phyloP scores from a whole-genome alignment of 2,329 filamentous ascomycete genomes.

The Paraphaeosphaeria minitans region DNA sequence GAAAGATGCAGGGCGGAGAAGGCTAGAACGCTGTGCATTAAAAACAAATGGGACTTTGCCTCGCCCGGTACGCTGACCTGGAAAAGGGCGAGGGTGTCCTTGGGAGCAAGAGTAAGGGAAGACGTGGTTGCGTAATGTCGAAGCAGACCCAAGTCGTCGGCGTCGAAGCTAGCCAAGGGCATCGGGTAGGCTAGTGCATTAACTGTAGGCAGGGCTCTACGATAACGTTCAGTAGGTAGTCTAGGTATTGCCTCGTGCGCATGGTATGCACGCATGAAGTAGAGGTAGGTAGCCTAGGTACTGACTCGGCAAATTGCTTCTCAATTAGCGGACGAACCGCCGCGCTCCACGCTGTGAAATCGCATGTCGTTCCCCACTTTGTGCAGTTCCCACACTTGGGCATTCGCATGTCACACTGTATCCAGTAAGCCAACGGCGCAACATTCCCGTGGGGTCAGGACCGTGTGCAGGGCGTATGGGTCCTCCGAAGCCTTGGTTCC shows the following conservation, averaged over 20 bases:
- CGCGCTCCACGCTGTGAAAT: slow-evolving; percentile 23
- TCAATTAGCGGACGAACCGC: slow-evolving; percentile 17
- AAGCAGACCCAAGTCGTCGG: slow-evolving; percentile 20
- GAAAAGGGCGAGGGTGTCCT: slow-evolving; percentile 21
- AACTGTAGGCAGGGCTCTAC: slow-evolving; percentile 9
- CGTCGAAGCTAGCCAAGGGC: slow-evolving; percentile 15
- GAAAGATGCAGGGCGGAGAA: slow-evolving; percentile 29
- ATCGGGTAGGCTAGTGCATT: slow-evolving; percentile 11
- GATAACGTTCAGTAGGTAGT: neutral
- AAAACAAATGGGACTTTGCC: slow-evolving; percentile 25
- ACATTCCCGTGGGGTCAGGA: neutral
- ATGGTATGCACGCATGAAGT: neutral
- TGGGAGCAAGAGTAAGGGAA: slow-evolving; percentile 18
- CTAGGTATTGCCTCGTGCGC: neutral
- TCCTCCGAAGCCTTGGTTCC: neutral
- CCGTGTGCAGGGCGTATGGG: slow-evolving; percentile 3
- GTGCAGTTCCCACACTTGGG: slow-evolving; percentile 28
- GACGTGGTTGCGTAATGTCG: slow-evolving; percentile 23
- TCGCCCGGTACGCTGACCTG: slow-evolving; percentile 26
- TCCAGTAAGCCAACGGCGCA: slow-evolving; percentile 11
- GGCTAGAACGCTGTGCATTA: slow-evolving; percentile 33
- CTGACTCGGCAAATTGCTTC: slow-evolving; percentile 13
- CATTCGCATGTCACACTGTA: slow-evolving; percentile 29
- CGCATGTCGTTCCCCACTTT: slow-evolving; percentile 30
- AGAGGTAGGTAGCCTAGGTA: slow-evolving; percentile 8